phyloP scores from a whole-genome alignment of 768 basidiomycete species.

The Amanita jacksonii region DNA sequence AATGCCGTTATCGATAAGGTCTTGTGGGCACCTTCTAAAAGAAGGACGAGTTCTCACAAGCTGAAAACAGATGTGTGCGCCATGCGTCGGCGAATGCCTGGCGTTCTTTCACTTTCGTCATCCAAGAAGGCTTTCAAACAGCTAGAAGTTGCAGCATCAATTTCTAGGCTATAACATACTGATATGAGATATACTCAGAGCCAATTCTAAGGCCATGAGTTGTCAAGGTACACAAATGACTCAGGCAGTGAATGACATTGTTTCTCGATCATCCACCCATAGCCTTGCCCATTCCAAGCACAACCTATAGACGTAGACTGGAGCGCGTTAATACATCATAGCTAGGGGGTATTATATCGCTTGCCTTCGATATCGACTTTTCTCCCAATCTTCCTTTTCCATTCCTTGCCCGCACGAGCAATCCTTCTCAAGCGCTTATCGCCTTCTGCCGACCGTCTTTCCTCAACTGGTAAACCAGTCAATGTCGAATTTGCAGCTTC shows the following conservation, averaged over 20 bases:
- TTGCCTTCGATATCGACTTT: slow-evolving; percentile 88
- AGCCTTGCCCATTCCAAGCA: slow-evolving; percentile 85
- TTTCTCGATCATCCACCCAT: slow-evolving; percentile 75
- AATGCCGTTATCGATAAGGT: slow-evolving; percentile 4
- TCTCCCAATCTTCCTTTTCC: slow-evolving; percentile 80
- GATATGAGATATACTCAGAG: no score
- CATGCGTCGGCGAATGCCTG: no score
- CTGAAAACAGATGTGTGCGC: no score
- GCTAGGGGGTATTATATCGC: slow-evolving; percentile 12
- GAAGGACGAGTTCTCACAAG: background rate
- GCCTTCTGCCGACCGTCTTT: slow-evolving; percentile 40
- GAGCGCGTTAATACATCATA: background rate
- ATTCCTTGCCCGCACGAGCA: slow-evolving; percentile 85
- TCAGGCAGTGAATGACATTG: slow-evolving; percentile 34
- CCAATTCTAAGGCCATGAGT: no score
- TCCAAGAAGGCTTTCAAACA: no score
- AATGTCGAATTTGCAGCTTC: slow-evolving; percentile 41
- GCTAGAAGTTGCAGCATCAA: no score
- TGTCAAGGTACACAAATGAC: no score
- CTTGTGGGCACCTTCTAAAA: no score
- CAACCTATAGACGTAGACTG: slow-evolving; percentile 81
- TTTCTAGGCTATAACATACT: no score
- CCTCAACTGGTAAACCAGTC: slow-evolving; percentile 22
- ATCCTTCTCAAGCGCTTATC: slow-evolving; percentile 72
- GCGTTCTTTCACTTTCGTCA: no score